Evolutionary conservation across 2,329 filamentous ascomycete genomes (phyloP).

Genomic region (Fonsecaea pedrosoi): DNA sequence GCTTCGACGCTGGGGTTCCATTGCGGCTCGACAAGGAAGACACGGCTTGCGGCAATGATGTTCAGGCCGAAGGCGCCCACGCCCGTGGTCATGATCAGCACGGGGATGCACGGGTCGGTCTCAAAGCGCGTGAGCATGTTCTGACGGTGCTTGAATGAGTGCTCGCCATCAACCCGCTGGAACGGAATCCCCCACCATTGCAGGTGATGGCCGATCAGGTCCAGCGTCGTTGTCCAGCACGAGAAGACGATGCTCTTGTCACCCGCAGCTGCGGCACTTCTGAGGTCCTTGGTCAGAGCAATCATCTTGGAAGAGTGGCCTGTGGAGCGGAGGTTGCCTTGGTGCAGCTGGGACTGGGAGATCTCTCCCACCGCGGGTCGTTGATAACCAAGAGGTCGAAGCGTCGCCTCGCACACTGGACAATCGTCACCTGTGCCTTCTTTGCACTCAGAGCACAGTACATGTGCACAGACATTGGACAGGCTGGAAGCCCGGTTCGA

Average conservation of each 20-base stretch:
- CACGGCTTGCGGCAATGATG: conserved; percentile 56
- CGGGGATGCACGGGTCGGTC: conserved; percentile 36
- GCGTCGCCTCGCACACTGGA: conserved; percentile 5
- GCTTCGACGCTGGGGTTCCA: conserved; percentile 63
- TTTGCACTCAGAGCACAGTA: conserved; percentile 46
- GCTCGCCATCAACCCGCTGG: conserved; percentile 55
- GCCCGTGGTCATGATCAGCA: conserved; percentile 62
- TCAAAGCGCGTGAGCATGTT: conserved; percentile 51
- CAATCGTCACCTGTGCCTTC: conserved; percentile 9
- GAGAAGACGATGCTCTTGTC: conserved; percentile 55
- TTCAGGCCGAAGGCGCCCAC: conserved; percentile 61
- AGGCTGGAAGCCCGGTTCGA: conserved; percentile 40
- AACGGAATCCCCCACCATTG: conserved; percentile 38
- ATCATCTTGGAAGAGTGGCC: conserved; percentile 9
- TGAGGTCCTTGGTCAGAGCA: not conserved
- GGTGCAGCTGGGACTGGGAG: not conserved
- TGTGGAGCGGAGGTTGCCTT: conserved; percentile 1
- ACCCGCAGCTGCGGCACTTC: not conserved
- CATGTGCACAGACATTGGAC: conserved; percentile 44
- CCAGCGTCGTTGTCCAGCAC: conserved; percentile 54
- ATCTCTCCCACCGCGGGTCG: not conserved
- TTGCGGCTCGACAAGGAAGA: conserved; percentile 62
- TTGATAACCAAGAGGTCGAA: not conserved
- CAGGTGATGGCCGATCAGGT: conserved; percentile 48
- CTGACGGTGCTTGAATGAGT: conserved; percentile 47